Percentiles rank a stretch among this genome's conserved stretches.
Conservation (phyloP, 2,329 filamentous ascomycete species). For the Blastomyces parvus region DNA sequence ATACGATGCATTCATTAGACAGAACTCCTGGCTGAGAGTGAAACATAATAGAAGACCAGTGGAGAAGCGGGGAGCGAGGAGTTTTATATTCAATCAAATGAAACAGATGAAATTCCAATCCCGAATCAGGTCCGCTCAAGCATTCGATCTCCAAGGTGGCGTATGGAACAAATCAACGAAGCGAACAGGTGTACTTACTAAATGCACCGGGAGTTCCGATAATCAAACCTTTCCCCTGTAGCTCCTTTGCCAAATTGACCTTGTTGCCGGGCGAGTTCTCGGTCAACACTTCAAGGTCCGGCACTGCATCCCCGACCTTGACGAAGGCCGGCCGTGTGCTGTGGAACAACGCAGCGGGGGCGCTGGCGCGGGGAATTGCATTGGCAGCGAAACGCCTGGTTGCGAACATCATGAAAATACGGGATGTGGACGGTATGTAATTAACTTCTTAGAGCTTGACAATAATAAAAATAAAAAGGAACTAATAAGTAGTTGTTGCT, state of each 20-base stretch:
- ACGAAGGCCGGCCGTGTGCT: constrained; percentile 43
- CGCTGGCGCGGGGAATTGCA: constrained; percentile 21
- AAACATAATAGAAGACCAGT: not conserved
- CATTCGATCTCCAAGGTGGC: not conserved
- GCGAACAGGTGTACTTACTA: constrained; percentile 35
- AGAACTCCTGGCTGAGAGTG: not conserved
- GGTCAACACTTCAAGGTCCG: constrained; percentile 64
- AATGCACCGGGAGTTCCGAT: constrained; percentile 79
- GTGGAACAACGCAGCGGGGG: constrained; percentile 30
- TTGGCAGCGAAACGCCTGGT: constrained; percentile 28
- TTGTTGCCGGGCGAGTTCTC: constrained; percentile 87
- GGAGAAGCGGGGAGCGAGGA: too few relatives aligned
- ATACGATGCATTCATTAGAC: not conserved
- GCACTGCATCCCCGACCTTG: constrained; percentile 69
- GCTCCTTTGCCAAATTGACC: constrained; percentile 73
- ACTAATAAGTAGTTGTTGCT: too few relatives aligned
- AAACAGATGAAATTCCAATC: not conserved
- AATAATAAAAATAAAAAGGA: not conserved
- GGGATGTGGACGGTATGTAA: not conserved
- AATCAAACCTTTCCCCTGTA: constrained; percentile 68
- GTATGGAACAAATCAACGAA: not conserved
- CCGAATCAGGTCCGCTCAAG: not conserved
- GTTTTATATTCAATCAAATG: not conserved
- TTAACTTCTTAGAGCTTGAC: not conserved
- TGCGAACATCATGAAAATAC: constrained; percentile 26